phyloP scores from a whole-genome alignment of 164 flowering plant genomes.

The Umbilicus rupestris region DNA sequence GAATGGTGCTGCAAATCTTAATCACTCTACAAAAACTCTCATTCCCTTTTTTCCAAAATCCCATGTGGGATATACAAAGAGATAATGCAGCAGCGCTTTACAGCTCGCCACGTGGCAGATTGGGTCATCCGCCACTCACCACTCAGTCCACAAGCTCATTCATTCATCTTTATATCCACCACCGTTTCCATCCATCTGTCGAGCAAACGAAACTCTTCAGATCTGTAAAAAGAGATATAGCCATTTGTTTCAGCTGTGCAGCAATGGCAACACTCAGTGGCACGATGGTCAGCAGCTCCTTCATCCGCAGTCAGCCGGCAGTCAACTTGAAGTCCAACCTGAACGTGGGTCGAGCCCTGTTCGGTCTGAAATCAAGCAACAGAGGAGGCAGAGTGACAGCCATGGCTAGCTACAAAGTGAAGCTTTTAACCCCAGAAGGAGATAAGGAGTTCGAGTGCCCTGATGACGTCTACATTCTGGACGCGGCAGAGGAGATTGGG shows the following conservation, averaged over 20 bases:
- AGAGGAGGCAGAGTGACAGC: slow-evolving; percentile 24
- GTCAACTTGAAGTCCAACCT: slow-evolving; percentile 26
- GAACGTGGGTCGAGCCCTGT: slow-evolving; percentile 27
- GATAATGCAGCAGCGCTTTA: background rate
- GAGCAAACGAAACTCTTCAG: no score
- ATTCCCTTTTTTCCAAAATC: no score
- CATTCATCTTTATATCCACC: background rate
- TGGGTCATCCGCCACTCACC: background rate
- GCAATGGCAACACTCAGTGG: background rate
- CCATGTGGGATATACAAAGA: background rate
- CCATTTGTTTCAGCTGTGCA: background rate
- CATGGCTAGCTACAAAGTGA: slow-evolving; percentile 53
- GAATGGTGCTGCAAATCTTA: no score
- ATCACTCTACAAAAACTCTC: no score
- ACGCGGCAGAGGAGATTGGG: slow-evolving; percentile 57
- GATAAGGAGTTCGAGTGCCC: slow-evolving; percentile 29
- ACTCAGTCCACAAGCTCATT: background rate
- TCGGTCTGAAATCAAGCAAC: slow-evolving; percentile 29
- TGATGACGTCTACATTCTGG: slow-evolving; percentile 58
- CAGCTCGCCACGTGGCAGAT: background rate
- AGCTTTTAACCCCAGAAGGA: slow-evolving; percentile 40
- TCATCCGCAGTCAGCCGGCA: slow-evolving; percentile 20
- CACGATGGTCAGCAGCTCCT: background rate
- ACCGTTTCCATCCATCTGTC: no score
- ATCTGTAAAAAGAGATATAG: no score